Base-by-base conservation (phyloP, 2,329 filamentous ascomycete genomes). In the Eutypa lata region DNA sequence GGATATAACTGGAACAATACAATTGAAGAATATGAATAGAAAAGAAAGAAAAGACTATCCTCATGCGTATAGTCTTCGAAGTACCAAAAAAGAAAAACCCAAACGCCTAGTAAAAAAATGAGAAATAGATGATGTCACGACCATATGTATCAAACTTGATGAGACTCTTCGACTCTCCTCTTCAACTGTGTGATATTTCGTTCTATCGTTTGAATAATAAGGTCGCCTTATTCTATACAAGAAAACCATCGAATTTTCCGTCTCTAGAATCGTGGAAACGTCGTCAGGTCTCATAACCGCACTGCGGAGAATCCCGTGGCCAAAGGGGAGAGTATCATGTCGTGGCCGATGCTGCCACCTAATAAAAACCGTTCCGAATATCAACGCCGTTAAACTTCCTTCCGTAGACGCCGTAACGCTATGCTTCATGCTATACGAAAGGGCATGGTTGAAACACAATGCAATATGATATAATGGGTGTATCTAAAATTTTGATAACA, bases 361-460 rank as follows among this genome's bases (percentile, higher is more conserved):
- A 42, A 42, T 6, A 31, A 6, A 42, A 18, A 10, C 19, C 38
- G 19, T 16, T 13, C 22, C 13, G 21, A 45, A 26, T 16, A 24
- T 7, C 18, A 45, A 28, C 14, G 22, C 42, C 22, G 14, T 31
- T 31, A 28, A 47, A 22, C 10, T 3, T 18, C 22, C 21, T 45
- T 28, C 21, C 42, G 21, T 6, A 18, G 66, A 69, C 67, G 64
- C 67, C 67, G 53, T 57, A 51, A 67, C 60, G 67, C 67, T 69
- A 68, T 69, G 67, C 67, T 63, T 64, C 61, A 46, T 61, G 51
- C 57, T 52, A 52, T 57, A 62, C 62, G 56, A 63, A 55, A 59
- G 18, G 18, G 14, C 55, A 57, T 50, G 54, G 59, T 50, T 53
- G 58, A 55, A 57, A 57, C 57, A 66, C 50, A 58, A 61, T 62